Base-by-base conservation (phyloP, 2,329 filamentous ascomycete species). In the Alternaria novae-zelandiae region DNA sequence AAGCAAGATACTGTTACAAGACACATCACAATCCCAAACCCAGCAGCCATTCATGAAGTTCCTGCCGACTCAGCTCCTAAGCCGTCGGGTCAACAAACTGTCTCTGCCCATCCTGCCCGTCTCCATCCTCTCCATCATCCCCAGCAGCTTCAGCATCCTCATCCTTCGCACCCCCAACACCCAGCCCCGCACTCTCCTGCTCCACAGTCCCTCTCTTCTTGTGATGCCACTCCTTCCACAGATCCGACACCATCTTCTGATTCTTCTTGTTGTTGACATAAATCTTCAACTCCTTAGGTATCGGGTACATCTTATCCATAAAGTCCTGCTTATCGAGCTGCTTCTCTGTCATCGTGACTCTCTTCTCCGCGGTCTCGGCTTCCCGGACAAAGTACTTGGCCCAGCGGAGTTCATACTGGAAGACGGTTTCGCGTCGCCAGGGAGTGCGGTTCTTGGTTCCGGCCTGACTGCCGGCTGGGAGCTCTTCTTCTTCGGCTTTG, bases 301-400 rank as follows among this genome's bases (percentile, higher is more conserved):
- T 57, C 4, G 64, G 51, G 17, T 45, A 58, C 45, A 63, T n/a
- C 10, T 53, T 63, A 30, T 65, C 63, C 6, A 50, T 25, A 3
- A 58, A 60, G 6, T 57, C 59, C n/a, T 58, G 54, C 17, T 67
- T 61, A 15, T 66, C 45, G 4, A 66, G 25, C 62, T 72, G 63
- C 12, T 57, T 59, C 50, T 68, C 66, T 5, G 59, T 67, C 65
- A 72, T 67, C 2, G 10, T 43, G 2, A 15, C 12, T 30, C 54
- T 20, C 17, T 53, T 28, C 15, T 63, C 61, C 5, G 58, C 28
- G 2, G 54, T 50, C 8, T 68, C 49, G 4, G 71, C 70, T 55
- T 77, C 72, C 17, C 67, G 64, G 4, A 74, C 51, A 30, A 76
- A 75, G 59, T 75, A 76, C 13, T 58, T 56, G 11, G 68, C 66